Base-by-base conservation (phyloP, 805 yeast species). In the Metschnikowia lachancei region DNA sequence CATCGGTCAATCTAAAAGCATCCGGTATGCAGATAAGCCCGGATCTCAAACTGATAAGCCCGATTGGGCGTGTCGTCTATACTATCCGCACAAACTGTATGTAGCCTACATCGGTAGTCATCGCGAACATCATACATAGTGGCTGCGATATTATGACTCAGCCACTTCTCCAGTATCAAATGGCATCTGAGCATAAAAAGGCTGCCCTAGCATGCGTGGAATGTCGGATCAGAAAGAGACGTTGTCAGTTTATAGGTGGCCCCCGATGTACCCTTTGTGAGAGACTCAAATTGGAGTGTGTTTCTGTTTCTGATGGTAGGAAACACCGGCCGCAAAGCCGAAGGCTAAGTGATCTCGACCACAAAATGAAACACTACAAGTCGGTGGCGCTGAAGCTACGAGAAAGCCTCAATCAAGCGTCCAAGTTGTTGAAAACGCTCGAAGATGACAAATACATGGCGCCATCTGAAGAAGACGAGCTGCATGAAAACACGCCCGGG, bases 161-260 rank as follows among this genome's bases (percentile, higher is more conserved):
- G 24, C 4, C 24, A 22, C 38, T 14, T n/a, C n/a, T n/a, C n/a
- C n/a, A n/a, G n/a, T n/a, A n/a, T n/a, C n/a, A n/a, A n/a, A n/a
- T n/a, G n/a, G n/a, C n/a, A n/a, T 8, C 37, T 4, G 46, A 41
- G 24, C 41, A 54, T 9, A 40, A 39, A 20, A 41, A 39, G n/a
- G 35, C 43, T 16, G 28, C 54, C 16, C 33, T 37, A 6, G 55
- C 55, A 6, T 52, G 55, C 34, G 22, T 30, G 22, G 41, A 46
- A n/a, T 52, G 55, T 36, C 46, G 53, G 3, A n/a, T 16, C 17
- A 40, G 54, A 13, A 46, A 50, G 19, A 37, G 49, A 18, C 40
- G 31, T 32, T 49, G 53, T 26, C 24, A 24, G 11, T 37, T 20
- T 8, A 34, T 28, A 19, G 47, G 35, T 3, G 30, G 34, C 8